phyloP scores from a whole-genome alignment of 2,329 filamentous ascomycete genomes.

The Calonectria hongkongensis region DNA sequence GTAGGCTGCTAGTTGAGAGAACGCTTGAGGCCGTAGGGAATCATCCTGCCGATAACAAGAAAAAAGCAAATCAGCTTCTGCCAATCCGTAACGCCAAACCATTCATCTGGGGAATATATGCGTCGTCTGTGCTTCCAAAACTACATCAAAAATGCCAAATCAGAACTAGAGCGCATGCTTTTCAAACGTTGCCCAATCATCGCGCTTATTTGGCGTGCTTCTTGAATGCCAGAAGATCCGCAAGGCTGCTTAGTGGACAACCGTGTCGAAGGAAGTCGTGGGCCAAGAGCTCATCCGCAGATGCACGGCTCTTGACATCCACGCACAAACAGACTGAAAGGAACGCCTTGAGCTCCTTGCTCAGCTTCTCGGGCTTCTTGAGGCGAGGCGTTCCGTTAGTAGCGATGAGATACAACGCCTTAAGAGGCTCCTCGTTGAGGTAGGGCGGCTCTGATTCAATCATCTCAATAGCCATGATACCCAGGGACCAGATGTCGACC shows the following conservation, averaged over 20 bases:
- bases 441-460: constrained; percentile 99
- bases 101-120: constrained; percentile 56
- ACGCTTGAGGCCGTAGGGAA: constrained; percentile 30
- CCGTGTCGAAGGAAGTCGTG: constrained; percentile 97
- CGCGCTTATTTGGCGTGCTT: constrained; percentile 77
- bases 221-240: constrained; percentile 92
- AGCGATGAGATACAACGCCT: constrained; percentile 97
- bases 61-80: constrained; percentile 48
- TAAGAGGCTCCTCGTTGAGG: constrained; percentile 97
- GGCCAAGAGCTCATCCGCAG: constrained; percentile 89
- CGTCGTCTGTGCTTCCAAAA: constrained; percentile 52
- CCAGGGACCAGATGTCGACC: constrained; percentile 98
- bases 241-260: constrained; percentile 87
- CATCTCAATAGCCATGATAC: constrained; percentile 99
- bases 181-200: constrained; percentile 43
- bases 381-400: constrained; percentile 97
- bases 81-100: constrained; percentile 55
- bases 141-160: constrained; percentile 51
- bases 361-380: constrained; percentile 98
- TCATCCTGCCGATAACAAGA: constrained; percentile 48
- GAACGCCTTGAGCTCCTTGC: constrained; percentile 98
- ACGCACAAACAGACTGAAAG: constrained; percentile 97
- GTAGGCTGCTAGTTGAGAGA: constrained; percentile 37
- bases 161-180: constrained; percentile 46
- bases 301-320: constrained; percentile 95